phyloP scores from a whole-genome alignment of 441 rosid species.

The Raphanus hybrid region DNA sequence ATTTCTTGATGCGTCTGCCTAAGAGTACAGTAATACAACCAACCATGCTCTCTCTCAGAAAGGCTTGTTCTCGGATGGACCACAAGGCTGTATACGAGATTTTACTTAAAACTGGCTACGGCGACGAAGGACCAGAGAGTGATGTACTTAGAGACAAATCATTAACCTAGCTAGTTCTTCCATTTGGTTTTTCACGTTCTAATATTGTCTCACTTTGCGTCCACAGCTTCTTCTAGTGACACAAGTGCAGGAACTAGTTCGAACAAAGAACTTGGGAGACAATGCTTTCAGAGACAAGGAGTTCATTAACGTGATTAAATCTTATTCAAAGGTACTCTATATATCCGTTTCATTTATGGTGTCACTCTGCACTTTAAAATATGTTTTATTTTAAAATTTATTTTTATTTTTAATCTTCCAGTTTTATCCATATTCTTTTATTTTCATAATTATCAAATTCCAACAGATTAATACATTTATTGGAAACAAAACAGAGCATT shows the following conservation, averaged over 20 bases:
- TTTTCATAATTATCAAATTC: neutral
- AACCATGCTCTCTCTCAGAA: conserved; percentile 42
- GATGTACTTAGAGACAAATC: conserved; percentile 38
- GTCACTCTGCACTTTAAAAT: neutral
- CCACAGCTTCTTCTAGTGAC: conserved; percentile 58
- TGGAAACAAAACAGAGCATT: neutral
- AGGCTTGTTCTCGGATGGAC: conserved; percentile 66
- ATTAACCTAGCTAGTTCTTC: neutral
- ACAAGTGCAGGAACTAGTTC: conserved; percentile 65
- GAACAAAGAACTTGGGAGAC: conserved; percentile 62
- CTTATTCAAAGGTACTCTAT: conserved; percentile 62
- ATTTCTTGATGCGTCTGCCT: conserved; percentile 39
- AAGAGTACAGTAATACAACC: conserved; percentile 36
- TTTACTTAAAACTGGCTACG: conserved; percentile 79
- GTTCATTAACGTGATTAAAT: conserved; percentile 66
- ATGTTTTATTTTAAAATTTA: no score
- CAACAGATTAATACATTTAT: neutral
- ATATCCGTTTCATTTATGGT: neutral
- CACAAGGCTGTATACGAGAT: conserved; percentile 80
- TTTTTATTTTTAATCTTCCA: neutral
- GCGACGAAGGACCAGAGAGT: conserved; percentile 85
- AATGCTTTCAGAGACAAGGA: conserved; percentile 70
- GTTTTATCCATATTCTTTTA: neutral
- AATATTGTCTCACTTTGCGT: neutral
- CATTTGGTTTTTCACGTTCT: neutral